Evolutionary conservation across 805 yeast genomes (phyloP).

Genomic region (Cyberlindnera saturnus): DNA sequence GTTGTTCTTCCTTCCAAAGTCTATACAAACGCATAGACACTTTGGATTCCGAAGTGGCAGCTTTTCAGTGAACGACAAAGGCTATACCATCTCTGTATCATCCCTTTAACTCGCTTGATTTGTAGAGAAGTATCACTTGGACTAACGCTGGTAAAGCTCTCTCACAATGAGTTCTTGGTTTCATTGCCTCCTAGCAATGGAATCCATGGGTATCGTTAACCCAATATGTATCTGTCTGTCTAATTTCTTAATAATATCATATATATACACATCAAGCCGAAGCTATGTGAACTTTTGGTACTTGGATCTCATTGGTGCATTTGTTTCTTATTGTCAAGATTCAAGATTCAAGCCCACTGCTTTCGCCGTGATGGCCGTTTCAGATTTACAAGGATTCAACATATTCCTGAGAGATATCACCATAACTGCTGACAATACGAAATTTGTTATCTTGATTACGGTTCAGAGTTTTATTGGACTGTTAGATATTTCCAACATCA

Average conservation of each 20-base stretch:
- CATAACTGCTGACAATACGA: neutral
- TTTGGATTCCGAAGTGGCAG: neutral
- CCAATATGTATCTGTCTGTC: neutral
- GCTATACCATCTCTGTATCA: neutral
- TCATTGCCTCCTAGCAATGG: neutral
- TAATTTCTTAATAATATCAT: too few relatives aligned
- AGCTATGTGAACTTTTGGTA: constrained; percentile 1
- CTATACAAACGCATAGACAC: neutral
- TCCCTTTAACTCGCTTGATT: neutral
- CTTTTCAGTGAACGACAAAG: too few relatives aligned
- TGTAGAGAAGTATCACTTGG: neutral
- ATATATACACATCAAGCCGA: constrained; percentile 1
- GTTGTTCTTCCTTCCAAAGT: neutral
- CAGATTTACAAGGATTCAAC: neutral
- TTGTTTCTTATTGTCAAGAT: neutral
- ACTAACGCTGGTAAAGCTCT: neutral
- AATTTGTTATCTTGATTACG: neutral
- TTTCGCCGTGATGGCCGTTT: neutral
- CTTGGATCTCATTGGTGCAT: constrained; percentile 1
- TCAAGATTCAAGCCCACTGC: neutral
- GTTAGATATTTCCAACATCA: neutral
- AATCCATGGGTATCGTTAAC: neutral
- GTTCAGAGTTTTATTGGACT: neutral
- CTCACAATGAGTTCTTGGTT: neutral
- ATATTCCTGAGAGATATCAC: neutral